phyloP scores from a whole-genome alignment of 495 filamentous ascomycete genomes.

The Usnea hakonensis region DNA sequence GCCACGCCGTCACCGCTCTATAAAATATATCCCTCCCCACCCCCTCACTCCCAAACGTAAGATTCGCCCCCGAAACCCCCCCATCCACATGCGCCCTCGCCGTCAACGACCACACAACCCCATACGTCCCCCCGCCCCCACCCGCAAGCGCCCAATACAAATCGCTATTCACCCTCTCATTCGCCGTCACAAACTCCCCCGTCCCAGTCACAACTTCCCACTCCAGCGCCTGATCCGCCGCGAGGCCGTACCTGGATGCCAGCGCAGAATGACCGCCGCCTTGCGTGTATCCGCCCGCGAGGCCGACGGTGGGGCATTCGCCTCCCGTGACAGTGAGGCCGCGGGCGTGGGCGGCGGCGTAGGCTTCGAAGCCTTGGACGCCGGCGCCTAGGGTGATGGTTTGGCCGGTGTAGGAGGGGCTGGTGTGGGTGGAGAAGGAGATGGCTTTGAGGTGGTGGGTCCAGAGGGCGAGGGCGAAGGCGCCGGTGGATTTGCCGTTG shows the following conservation, averaged over 20 bases:
- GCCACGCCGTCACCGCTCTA: conserved; percentile 28
- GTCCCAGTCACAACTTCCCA: conserved; percentile 51
- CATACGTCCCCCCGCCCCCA: conserved; percentile 58
- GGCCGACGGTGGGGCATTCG: conserved; percentile 14
- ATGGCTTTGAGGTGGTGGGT: conserved; percentile 52
- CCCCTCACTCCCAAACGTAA: conserved; percentile 10
- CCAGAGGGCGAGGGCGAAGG: conserved; percentile 51
- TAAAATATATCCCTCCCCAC: conserved; percentile 30
- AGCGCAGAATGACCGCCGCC: conserved; percentile 57
- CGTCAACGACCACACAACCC: conserved; percentile 52
- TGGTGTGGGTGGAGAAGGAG: conserved; percentile 28
- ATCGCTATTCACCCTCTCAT: conserved; percentile 49
- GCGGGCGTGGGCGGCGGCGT: conserved; percentile 31
- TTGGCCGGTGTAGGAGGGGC: conserved; percentile 33
- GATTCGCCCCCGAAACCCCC: conserved; percentile 9
- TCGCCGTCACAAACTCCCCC: conserved; percentile 44
- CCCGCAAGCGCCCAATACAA: conserved; percentile 63
- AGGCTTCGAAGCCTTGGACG: conserved; percentile 41
- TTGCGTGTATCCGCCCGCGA: conserved; percentile 51
- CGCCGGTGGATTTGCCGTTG: conserved; percentile 50
- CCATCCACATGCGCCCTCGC: conserved; percentile 28
- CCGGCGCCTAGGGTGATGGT: conserved; percentile 45
- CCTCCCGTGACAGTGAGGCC: conserved; percentile 13
- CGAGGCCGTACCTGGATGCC: conserved; percentile 46
- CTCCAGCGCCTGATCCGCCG: conserved; percentile 54